Evolutionary conservation across 202 grass and related monocot species (phyloP).

Genomic region (Setaria italica): DNA sequence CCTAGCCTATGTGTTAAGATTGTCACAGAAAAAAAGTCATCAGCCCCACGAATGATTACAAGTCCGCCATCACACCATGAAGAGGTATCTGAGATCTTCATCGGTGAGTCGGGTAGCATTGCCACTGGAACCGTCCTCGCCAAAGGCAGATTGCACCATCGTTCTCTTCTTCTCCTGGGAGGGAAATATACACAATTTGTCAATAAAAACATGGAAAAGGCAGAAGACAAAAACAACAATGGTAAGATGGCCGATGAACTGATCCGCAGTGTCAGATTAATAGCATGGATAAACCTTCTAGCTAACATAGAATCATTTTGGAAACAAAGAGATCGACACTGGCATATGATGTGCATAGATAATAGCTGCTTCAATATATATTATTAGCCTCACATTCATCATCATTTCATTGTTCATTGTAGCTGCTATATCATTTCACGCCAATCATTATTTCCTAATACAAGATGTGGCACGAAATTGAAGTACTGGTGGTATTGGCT

Average conservation of each 20-base stretch:
- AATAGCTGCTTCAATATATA: not conserved
- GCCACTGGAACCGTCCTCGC: slow-evolving; percentile 61
- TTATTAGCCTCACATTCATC: not conserved
- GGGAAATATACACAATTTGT: slow-evolving; percentile 4
- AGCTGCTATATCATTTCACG: not conserved
- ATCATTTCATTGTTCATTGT: not conserved
- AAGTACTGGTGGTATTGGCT: not conserved
- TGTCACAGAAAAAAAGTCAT: not conserved
- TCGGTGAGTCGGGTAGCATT: slow-evolving; percentile 68
- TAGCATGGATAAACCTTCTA: not conserved
- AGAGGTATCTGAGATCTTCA: slow-evolving; percentile 84
- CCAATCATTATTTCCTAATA: not conserved
- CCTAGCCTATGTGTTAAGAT: slow-evolving; percentile 9
- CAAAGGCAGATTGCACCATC: slow-evolving; percentile 83
- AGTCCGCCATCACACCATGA: slow-evolving; percentile 48
- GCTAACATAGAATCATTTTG: not conserved
- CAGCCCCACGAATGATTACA: not conserved
- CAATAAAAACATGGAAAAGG: not conserved
- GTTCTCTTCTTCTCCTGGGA: slow-evolving; percentile 80
- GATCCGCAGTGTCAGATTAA: slow-evolving; percentile 2
- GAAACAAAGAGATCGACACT: not conserved
- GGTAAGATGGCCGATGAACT: not conserved
- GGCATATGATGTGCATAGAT: not conserved
- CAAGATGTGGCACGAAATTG: not conserved
- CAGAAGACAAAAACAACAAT: not conserved